Base-by-base conservation (phyloP, 495 filamentous ascomycete genomes). In the Penicillium bovifimosum region DNA sequence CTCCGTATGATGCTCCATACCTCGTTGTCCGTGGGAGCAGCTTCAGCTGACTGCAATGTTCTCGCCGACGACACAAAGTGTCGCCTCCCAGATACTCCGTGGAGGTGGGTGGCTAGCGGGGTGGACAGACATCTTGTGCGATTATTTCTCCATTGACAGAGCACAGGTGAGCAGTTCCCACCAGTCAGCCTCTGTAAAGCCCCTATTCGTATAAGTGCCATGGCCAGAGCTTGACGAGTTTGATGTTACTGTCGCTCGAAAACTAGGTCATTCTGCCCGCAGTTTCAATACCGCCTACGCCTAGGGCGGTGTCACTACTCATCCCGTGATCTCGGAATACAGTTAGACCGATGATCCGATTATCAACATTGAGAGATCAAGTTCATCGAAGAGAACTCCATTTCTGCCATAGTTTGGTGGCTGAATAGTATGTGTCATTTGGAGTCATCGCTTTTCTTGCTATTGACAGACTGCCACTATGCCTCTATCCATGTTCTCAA, bases 131-230 rank as follows among this genome's bases (percentile, higher is more conserved):
- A 47, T 41, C 24, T 9, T 43, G 39, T 20, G 17, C 18, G 46
- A 7, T 36, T 27, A 6, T 53, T 53, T 9, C 47, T 40, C 28
- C 55, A 33, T 32, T 16, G 16, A 31, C 31, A 46, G 42, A 39
- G 28, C 14, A 40, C 36, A 50, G 38, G 34, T 36, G n/a, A 52
- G 9, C 31, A 35, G 31, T 41, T 56, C 13, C 29, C 49, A 48
- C 28, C 47, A 5, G 58, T 41, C 16, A 63, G 46, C 33, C 54
- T 50, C 35, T 59, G 64, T 34, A 61, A 41, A 20, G 53, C 49
- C 55, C 57, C 46, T 54, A 56, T 61, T 56, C 56, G 66, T 11
- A 49, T 51, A 33, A 63, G 38, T 48, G 60, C 60, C 62, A 67
- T 57, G 47, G 58, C 53, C 57, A 63, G 65, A 41, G 20, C 59